phyloP scores from a whole-genome alignment of 768 basidiomycete genomes.

The Asterophora parasitica region DNA sequence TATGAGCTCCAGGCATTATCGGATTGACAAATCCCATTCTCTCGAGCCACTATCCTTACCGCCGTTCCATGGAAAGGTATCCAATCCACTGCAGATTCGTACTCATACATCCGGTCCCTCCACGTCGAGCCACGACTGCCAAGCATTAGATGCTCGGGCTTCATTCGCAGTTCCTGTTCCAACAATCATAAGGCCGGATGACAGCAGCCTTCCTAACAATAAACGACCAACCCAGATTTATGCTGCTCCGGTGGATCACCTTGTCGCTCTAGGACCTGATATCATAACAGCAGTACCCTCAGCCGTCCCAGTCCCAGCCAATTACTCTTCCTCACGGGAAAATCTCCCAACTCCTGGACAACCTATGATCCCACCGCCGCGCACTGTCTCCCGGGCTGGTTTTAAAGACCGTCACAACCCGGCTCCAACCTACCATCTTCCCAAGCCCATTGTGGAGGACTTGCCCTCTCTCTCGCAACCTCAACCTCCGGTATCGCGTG shows the following conservation, averaged over 20 bases:
- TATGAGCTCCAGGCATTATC: constrained; percentile 10
- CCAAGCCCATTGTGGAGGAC: not conserved
- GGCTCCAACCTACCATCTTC: not conserved
- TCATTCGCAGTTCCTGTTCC: not conserved
- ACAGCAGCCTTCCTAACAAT: not conserved
- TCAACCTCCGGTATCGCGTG: not conserved
- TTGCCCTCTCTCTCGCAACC: not conserved
- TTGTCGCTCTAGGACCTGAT: not conserved
- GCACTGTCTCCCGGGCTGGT: not conserved
- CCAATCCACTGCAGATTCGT: not conserved
- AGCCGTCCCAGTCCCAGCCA: not conserved
- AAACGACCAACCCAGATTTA: not conserved
- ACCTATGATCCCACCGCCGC: not conserved
- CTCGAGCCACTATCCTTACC: not conserved
- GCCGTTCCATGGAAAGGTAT: not conserved
- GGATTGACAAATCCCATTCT: not conserved
- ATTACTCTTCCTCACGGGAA: not conserved
- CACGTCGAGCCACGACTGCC: not conserved
- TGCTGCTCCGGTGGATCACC: not conserved
- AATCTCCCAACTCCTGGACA: not conserved
- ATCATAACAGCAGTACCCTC: not conserved
- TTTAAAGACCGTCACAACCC: not conserved
- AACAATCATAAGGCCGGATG: not conserved
- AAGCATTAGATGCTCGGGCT: not conserved
- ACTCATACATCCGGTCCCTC: not conserved